phyloP scores from a whole-genome alignment of 768 basidiomycete genomes.

The Suillus decipiens region DNA sequence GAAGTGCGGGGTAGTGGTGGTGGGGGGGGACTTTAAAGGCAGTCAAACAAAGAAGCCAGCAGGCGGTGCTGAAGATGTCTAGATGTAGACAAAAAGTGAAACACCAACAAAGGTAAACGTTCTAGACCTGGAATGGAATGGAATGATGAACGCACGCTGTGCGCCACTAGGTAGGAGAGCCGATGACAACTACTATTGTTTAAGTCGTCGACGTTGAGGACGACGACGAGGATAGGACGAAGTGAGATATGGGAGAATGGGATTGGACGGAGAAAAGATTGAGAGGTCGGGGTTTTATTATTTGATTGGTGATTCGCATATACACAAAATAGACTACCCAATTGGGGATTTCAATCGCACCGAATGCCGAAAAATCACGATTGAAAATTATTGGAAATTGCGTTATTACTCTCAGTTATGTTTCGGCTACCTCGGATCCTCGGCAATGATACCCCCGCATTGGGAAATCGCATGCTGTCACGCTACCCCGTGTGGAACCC shows the following conservation, averaged over 20 bases:
- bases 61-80: conserved; percentile 6
- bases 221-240: conserved; percentile 19
- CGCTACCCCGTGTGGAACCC: conserved; percentile 20
- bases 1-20: conserved; percentile 18
- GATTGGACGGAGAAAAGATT: conserved; percentile 25
- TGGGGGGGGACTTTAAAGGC: conserved; percentile 4
- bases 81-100: conserved; percentile 18
- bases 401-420: conserved; percentile 32
- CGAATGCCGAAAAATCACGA: conserved; percentile 30
- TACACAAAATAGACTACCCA: conserved; percentile 20
- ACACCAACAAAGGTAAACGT: conserved; percentile 17
- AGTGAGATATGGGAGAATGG: conserved; percentile 25
- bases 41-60: conserved; percentile 7
- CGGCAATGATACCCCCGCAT: conserved; percentile 19
- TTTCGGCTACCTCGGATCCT: conserved; percentile 35
- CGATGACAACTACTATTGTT: not conserved
- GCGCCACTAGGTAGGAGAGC: not conserved
- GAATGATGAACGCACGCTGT: conserved; percentile 19
- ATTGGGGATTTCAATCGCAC: conserved; percentile 22
- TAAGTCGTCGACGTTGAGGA: conserved; percentile 2
- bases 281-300: conserved; percentile 37
- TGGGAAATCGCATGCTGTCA: conserved; percentile 26
- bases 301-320: conserved; percentile 40
- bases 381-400: conserved; percentile 29
- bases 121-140: conserved; percentile 15